Percentiles rank a stretch among this genome's conserved stretches.
Conservation (phyloP, 1,284 basidiomycete genomes). For the Trametes hirsuta region DNA sequence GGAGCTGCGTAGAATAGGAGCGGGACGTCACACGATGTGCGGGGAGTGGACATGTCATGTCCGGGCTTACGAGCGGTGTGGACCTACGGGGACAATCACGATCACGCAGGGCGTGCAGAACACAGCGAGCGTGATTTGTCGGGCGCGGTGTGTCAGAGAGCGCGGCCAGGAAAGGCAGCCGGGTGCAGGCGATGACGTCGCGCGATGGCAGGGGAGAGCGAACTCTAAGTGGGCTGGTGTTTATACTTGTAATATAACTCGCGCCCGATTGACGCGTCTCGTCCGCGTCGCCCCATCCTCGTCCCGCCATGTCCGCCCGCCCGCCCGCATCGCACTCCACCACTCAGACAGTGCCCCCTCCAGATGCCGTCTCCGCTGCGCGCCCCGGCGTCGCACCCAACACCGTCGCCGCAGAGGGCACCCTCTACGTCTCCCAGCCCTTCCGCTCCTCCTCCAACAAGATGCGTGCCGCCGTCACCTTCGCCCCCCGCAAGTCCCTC, state of each 20-base stretch:
- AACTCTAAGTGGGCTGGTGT: too few relatives aligned
- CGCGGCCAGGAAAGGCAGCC: neutral
- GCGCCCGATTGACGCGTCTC: neutral
- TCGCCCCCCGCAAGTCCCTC: slow-evolving; percentile 80
- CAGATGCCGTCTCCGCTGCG: neutral
- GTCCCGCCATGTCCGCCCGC: slow-evolving; percentile 19
- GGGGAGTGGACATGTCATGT: too few relatives aligned
- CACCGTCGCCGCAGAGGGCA: slow-evolving; percentile 54
- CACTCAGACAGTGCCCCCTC: neutral
- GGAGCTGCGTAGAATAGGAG: too few relatives aligned
- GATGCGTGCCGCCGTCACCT: slow-evolving; percentile 77
- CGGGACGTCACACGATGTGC: too few relatives aligned
- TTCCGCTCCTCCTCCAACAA: slow-evolving; percentile 72
- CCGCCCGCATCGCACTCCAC: slow-evolving; percentile 3
- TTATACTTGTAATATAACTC: neutral
- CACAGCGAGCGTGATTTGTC: neutral
- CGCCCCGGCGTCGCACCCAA: slow-evolving; percentile 2
- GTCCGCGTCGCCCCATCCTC: neutral
- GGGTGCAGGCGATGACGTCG: neutral
- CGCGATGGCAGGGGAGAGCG: neutral
- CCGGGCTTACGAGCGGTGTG: too few relatives aligned
- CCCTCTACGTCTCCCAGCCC: slow-evolving; percentile 74
- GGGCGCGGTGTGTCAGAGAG: neutral
- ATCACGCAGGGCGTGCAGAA: too few relatives aligned
- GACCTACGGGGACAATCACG: too few relatives aligned